Percentiles rank a stretch among this genome's conserved stretches.
Conservation (phyloP, 768 basidiomycete genomes). For the Suillus americanus region DNA sequence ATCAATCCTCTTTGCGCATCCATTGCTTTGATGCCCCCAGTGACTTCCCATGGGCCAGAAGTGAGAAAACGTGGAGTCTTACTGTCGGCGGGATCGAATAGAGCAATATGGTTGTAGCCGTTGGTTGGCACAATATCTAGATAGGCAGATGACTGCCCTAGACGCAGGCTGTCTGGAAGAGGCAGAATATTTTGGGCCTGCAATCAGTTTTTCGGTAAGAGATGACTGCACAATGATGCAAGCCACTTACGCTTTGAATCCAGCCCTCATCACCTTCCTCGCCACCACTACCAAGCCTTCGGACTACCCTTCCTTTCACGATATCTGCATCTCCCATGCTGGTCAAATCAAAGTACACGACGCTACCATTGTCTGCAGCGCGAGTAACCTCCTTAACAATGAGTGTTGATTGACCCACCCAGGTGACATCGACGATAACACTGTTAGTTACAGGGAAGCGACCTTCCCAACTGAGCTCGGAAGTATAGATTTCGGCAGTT, state of each 20-base stretch:
- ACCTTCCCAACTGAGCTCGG: constrained; percentile 66
- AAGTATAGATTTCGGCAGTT: constrained; percentile 42
- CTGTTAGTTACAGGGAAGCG: constrained; percentile 59
- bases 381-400: constrained; percentile 88
- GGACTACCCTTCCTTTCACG: constrained; percentile 55
- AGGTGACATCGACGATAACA: constrained; percentile 79
- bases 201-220: constrained; percentile 5
- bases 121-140: constrained; percentile 88
- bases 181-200: constrained; percentile 67
- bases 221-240: not conserved
- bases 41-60: constrained; percentile 88
- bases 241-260: constrained; percentile 76
- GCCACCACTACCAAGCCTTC: constrained; percentile 77
- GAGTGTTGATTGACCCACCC: constrained; percentile 76
- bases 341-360: constrained; percentile 70
- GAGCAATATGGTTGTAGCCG: constrained; percentile 91
- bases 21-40: constrained; percentile 67
- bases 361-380: constrained; percentile 76
- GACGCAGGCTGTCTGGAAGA: constrained; percentile 45
- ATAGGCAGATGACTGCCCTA: constrained; percentile 61
- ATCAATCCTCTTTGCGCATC: constrained; percentile 66
- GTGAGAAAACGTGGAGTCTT: constrained; percentile 81
- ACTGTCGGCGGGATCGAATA: constrained; percentile 78
- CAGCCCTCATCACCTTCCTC: constrained; percentile 92
- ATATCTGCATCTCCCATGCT: constrained; percentile 25